phyloP scores from a whole-genome alignment of 2,329 filamentous ascomycete genomes.

The Microdochium bolleyi region DNA sequence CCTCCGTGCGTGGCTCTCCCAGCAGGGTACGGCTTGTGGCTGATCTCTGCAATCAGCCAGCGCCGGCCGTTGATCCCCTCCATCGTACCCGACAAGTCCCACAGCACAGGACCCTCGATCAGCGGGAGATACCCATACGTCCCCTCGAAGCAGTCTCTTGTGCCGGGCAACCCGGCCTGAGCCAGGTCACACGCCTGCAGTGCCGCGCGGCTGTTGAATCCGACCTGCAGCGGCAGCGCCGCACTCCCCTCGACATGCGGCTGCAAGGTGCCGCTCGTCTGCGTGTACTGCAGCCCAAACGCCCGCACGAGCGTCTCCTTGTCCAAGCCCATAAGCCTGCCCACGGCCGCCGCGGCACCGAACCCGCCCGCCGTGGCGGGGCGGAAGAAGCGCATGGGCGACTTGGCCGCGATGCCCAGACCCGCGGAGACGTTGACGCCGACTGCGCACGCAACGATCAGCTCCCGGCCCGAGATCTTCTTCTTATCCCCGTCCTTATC shows the following conservation, averaged over 20 bases:
- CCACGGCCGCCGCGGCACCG: constrained; percentile 3
- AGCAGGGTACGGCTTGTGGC: constrained; percentile 4
- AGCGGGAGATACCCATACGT: constrained; percentile 3
- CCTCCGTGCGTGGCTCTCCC: constrained; percentile 4
- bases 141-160: constrained; percentile 2
- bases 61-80: constrained; percentile 1
- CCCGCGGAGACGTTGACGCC: constrained; percentile 4
- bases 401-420: constrained; percentile 3
- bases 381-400: constrained; percentile 4
- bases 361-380: constrained; percentile 4
- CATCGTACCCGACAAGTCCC: constrained; percentile 2
- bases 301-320: constrained; percentile 2
- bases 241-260: constrained; percentile 4
- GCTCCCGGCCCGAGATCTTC: constrained; percentile 2
- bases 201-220: constrained; percentile 3
- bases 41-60: constrained; percentile 4
- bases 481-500: constrained; percentile 1
- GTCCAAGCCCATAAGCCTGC: constrained; percentile 2
- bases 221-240: constrained; percentile 3
- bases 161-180: neutral
- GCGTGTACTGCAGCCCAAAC: constrained; percentile 4
- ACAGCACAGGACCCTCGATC: constrained; percentile 2
- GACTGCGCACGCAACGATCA: constrained; percentile 4
- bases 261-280: constrained; percentile 5
- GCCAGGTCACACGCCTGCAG: constrained; percentile 4